Evolutionary conservation across 148 eudicot genomes (phyloP).

Genomic region (Cornus kousa): DNA sequence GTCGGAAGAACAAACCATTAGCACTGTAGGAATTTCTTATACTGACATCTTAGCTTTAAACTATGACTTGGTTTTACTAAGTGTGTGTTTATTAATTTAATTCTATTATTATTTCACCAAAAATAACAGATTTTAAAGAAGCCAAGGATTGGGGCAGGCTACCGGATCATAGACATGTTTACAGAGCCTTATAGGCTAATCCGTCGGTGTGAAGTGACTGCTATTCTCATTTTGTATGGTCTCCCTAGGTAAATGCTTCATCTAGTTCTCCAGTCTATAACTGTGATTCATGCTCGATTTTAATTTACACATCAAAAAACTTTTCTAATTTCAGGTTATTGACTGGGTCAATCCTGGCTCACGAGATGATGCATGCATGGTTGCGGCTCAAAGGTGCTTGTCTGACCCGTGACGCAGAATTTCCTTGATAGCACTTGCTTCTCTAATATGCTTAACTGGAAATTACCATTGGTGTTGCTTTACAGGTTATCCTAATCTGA

Average conservation of each 20-base stretch:
- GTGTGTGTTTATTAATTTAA: neutral
- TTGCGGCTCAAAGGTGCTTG: slow-evolving; percentile 76
- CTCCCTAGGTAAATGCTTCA: slow-evolving; percentile 75
- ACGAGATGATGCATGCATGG: slow-evolving; percentile 99
- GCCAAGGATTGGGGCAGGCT: slow-evolving; percentile 73
- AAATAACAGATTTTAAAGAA: slow-evolving; percentile 60
- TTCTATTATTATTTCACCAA: neutral
- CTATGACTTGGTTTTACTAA: neutral
- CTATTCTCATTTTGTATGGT: slow-evolving; percentile 81
- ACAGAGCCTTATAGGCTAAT: slow-evolving; percentile 74
- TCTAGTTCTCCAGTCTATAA: neutral
- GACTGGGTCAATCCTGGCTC: slow-evolving; percentile 97
- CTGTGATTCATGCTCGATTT: neutral
- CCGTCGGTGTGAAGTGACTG: slow-evolving; percentile 89
- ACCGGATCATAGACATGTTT: slow-evolving; percentile 66
- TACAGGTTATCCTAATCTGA: slow-evolving; percentile 62
- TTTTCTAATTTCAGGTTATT: slow-evolving; percentile 49
- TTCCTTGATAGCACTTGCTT: neutral
- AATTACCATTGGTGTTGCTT: neutral
- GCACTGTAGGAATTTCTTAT: slow-evolving; percentile 52
- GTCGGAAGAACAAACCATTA: slow-evolving; percentile 95
- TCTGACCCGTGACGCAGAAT: neutral
- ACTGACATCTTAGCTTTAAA: neutral
- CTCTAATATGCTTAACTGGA: neutral
- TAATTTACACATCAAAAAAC: neutral